Evolutionary conservation across 75 land plant species (phyloP).

Genomic region (Selaginella moellendorffii): DNA sequence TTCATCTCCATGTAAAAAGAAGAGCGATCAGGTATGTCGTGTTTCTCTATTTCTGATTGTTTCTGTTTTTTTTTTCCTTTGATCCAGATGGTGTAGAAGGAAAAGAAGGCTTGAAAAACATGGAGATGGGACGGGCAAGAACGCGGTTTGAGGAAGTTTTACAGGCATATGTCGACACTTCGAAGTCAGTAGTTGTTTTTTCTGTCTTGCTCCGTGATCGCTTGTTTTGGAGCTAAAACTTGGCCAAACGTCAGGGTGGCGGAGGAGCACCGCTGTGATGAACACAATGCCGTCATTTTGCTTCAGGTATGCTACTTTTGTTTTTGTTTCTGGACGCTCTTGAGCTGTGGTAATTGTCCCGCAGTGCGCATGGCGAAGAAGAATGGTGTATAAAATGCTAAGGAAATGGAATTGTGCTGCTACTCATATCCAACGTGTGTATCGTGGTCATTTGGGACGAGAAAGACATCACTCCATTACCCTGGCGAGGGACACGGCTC

Average conservation of each 20-base stretch:
- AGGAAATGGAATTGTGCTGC: constrained; percentile 18
- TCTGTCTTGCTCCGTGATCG: no score
- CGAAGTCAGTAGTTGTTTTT: no score
- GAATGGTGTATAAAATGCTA: background rate
- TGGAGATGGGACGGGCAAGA: background rate
- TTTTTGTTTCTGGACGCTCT: background rate
- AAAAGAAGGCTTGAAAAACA: no score
- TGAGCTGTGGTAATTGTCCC: background rate
- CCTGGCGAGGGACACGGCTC: constrained; percentile 6
- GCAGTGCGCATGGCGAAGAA: constrained; percentile 18
- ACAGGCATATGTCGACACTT: background rate
- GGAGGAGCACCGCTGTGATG: background rate
- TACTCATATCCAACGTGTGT: constrained; percentile 19
- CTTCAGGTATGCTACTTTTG: background rate
- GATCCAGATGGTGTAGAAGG: no score
- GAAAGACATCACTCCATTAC: background rate
- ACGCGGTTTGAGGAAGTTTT: background rate
- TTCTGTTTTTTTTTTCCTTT: background rate
- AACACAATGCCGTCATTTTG: background rate
- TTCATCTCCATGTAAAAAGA: no score
- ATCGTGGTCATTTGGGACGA: constrained; percentile 24
- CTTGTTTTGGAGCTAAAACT: no score
- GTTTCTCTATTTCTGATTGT: background rate
- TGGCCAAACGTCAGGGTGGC: no score
- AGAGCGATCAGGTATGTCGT: no score